phyloP scores from a whole-genome alignment of 2,329 filamentous ascomycete genomes.

The Alternaria angustiovoidea region DNA sequence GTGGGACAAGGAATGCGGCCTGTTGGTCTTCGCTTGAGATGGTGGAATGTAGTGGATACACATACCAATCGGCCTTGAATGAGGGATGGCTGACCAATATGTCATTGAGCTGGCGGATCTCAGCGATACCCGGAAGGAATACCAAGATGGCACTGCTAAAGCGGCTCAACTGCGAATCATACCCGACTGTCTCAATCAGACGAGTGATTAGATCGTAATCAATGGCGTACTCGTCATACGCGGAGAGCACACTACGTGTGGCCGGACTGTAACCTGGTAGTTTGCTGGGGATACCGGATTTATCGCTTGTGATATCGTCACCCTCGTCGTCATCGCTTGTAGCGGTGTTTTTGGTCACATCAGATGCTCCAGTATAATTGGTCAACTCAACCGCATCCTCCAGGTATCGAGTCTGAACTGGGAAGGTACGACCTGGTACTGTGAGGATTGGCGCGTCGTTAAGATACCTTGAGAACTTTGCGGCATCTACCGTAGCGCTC shows the following conservation, averaged over 20 bases:
- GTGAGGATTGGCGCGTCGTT: constrained; percentile 85
- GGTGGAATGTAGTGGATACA: constrained; percentile 91
- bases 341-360: constrained; percentile 61
- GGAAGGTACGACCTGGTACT: constrained; percentile 92
- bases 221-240: constrained; percentile 89
- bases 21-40: constrained; percentile 98
- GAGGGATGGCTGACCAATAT: constrained; percentile 78
- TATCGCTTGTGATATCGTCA: constrained; percentile 58
- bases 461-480: constrained; percentile 88
- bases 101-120: constrained; percentile 89
- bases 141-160: constrained; percentile 94
- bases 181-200: constrained; percentile 78
- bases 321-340: constrained; percentile 57
- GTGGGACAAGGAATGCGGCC: constrained; percentile 86
- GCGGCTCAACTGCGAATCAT: constrained; percentile 67
- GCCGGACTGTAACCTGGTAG: constrained; percentile 77
- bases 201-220: constrained; percentile 87
- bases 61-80: constrained; percentile 80
- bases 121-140: constrained; percentile 92
- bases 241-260: constrained; percentile 76
- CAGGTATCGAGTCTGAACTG: constrained; percentile 84
- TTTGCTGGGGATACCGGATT: constrained; percentile 68
- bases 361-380: constrained; percentile 64
- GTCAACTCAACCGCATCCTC: constrained; percentile 94
- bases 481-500: constrained; percentile 95